A percentile compares a stretch with the other conserved stretches of the same genome.
Evolutionary conservation across 2,329 filamentous ascomycete genomes (phyloP).

Genomic region (Aspergillus aculeatus): DNA sequence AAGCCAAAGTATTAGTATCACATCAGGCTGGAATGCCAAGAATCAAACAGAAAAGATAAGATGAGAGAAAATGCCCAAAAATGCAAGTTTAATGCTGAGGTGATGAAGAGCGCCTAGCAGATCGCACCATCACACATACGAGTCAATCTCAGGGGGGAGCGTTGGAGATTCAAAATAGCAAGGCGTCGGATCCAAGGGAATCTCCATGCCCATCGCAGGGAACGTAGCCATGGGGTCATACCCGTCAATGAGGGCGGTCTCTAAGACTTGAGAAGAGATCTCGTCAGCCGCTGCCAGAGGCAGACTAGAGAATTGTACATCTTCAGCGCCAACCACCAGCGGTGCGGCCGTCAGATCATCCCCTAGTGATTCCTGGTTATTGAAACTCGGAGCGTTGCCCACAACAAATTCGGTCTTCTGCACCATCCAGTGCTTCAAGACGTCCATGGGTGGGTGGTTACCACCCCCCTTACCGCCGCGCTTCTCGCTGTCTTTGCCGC

Average conservation of each 20-base stretch:
- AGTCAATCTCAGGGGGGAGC: slow-evolving; percentile 34
- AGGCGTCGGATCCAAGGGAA: slow-evolving; percentile 31
- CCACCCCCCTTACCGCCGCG: slow-evolving; percentile 62
- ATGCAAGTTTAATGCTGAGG: neutral
- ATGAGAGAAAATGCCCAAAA: slow-evolving; percentile 6
- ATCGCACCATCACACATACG: slow-evolving; percentile 34
- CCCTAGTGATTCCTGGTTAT: slow-evolving; percentile 25
- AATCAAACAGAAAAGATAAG: slow-evolving; percentile 11
- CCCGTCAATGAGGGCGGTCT: slow-evolving; percentile 28
- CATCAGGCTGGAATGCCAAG: slow-evolving; percentile 1
- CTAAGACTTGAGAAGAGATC: slow-evolving; percentile 25
- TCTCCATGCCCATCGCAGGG: slow-evolving; percentile 31
- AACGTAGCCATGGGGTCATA: slow-evolving; percentile 30
- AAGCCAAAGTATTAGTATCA: slow-evolving; percentile 8
- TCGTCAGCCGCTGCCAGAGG: slow-evolving; percentile 19
- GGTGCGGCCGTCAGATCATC: slow-evolving; percentile 20
- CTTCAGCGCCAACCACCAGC: slow-evolving; percentile 14
- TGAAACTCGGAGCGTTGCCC: slow-evolving; percentile 31
- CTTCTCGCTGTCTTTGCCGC: slow-evolving; percentile 59
- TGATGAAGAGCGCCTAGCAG: neutral
- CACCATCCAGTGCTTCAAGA: slow-evolving; percentile 60
- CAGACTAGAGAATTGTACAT: slow-evolving; percentile 15
- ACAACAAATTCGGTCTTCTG: slow-evolving; percentile 53
- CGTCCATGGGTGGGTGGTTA: slow-evolving; percentile 61
- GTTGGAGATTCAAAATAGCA: slow-evolving; percentile 35